Evolutionary conservation across 108 stramenopile genomes (phyloP).

Genomic region (Cafeteria roenbergensis): DNA sequence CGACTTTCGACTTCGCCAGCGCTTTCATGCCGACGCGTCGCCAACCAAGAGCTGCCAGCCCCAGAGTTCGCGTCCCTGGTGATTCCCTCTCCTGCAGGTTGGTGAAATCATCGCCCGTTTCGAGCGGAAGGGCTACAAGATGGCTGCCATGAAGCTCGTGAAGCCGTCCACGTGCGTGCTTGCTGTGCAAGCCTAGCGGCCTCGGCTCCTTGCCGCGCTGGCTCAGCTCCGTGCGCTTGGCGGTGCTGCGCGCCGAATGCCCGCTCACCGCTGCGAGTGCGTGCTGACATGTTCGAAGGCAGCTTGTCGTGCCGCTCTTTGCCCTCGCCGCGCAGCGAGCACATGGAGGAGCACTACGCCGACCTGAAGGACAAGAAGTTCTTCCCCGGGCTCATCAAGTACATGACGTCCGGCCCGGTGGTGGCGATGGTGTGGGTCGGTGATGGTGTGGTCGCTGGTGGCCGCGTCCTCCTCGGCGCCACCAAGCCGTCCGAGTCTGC

Average conservation of each 20-base stretch:
- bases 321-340: conserved; percentile 59
- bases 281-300: no score
- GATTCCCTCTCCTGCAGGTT: no score
- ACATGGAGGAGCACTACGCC: conserved; percentile 84
- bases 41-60: no score
- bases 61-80: no score
- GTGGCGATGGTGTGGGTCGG: conserved; percentile 63
- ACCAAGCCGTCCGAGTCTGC: conserved; percentile 86
- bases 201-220: no score
- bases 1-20: no score
- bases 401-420: conserved; percentile 92
- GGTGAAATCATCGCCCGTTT: conserved; percentile 94
- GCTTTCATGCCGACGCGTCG: no score
- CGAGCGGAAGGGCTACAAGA: conserved; percentile 87
- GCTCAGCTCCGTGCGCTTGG: no score
- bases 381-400: conserved; percentile 81
- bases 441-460: conserved; percentile 30
- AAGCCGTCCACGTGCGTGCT: conserved; percentile 47
- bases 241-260: no score
- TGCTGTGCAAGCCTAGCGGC: no score
- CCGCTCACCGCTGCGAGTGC: no score
- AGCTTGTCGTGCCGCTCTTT: no score
- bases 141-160: conserved; percentile 84
- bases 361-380: conserved; percentile 81
- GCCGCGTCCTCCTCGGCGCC: conserved; percentile 88